phyloP scores from a whole-genome alignment of 306 rosid species.

The Echinosophora koreensis region DNA sequence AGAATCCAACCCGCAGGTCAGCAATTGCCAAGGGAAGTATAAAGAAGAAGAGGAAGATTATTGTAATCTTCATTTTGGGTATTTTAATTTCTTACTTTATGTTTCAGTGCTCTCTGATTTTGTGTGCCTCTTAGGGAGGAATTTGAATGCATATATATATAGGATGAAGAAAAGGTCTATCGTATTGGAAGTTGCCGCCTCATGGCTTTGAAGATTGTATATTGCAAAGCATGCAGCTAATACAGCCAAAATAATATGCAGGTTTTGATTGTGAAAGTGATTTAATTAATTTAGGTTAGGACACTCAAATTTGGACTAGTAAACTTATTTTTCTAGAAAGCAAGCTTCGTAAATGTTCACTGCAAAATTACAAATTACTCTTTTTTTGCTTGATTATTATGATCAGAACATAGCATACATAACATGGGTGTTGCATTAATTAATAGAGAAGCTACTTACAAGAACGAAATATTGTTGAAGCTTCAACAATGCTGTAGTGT shows the following conservation, averaged over 20 bases:
- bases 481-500: neutral
- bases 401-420: neutral
- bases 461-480: neutral
- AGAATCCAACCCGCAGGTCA: constrained; percentile 58
- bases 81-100: no score
- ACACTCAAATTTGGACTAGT: neutral
- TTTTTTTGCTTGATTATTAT: no score
- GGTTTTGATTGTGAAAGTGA: neutral
- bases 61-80: constrained; percentile 35
- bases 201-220: neutral
- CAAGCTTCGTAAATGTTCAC: neutral
- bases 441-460: neutral
- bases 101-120: neutral
- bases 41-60: neutral
- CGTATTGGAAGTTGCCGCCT: neutral
- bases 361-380: constrained; percentile 26
- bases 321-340: neutral
- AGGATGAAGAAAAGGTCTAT: neutral
- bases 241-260: constrained; percentile 23
- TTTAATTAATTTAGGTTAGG: neutral
- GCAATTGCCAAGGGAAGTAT: constrained; percentile 49
- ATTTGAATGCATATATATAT: neutral
- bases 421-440: neutral
- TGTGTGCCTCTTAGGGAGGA: neutral
- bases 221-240: constrained; percentile 28